Percentiles rank a stretch among this genome's conserved stretches.
phyloP scores from a whole-genome alignment of 352 stramenopile species.

The Pythium chondricola region DNA sequence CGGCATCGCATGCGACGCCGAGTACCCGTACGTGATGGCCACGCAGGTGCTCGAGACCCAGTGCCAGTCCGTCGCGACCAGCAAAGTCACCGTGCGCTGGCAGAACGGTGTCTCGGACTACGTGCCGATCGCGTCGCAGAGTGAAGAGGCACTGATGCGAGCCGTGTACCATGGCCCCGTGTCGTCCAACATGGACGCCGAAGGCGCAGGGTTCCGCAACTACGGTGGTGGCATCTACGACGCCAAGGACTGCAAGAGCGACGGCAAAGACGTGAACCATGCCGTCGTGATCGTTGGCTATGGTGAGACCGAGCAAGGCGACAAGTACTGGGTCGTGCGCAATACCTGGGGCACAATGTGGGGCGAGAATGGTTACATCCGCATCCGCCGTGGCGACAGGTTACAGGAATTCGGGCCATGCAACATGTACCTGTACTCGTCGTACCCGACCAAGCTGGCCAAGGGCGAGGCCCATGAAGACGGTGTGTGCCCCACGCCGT shows the following conservation, averaged over 20 bases:
- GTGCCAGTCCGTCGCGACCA: slow-evolving; percentile 24
- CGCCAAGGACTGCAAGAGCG: slow-evolving; percentile 59
- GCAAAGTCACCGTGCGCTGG: slow-evolving; percentile 48
- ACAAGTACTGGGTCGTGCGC: slow-evolving; percentile 86
- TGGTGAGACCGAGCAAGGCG: slow-evolving; percentile 54
- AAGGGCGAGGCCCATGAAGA: slow-evolving; percentile 11
- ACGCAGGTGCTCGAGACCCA: slow-evolving; percentile 40
- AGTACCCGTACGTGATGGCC: slow-evolving; percentile 79
- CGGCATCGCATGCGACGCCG: slow-evolving; percentile 60
- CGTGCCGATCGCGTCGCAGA: slow-evolving; percentile 37
- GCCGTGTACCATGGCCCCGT: slow-evolving; percentile 63
- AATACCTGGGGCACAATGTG: slow-evolving; percentile 90
- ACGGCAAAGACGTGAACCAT: slow-evolving; percentile 81
- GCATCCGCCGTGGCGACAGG: slow-evolving; percentile 42
- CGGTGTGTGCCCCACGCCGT: slow-evolving; percentile 28
- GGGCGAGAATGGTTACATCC: slow-evolving; percentile 80
- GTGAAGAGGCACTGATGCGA: slow-evolving; percentile 53
- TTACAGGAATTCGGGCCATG: slow-evolving; percentile 38
- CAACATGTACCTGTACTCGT: slow-evolving; percentile 70
- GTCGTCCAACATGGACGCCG: slow-evolving; percentile 71
- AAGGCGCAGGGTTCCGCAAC: slow-evolving; percentile 71
- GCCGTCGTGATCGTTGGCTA: slow-evolving; percentile 85
- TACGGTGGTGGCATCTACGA: slow-evolving; percentile 86
- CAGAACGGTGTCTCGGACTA: slow-evolving; percentile 41
- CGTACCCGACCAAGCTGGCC: slow-evolving; percentile 57